Conservation (phyloP, 2,329 filamentous ascomycete genomes). For the Aspergillus cejpii region DNA sequence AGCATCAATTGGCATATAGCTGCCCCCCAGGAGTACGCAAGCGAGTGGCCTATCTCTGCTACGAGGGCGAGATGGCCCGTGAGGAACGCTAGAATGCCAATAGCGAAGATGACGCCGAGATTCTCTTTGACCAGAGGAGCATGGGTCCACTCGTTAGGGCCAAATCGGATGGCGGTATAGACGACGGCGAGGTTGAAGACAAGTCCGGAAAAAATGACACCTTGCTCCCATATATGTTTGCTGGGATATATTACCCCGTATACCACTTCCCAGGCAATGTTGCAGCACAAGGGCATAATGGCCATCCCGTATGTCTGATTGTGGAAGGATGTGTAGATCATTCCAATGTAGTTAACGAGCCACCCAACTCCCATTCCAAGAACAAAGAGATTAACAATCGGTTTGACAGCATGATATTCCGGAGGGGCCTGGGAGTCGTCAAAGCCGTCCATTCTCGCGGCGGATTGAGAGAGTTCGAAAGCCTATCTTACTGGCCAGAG, state of each 20-base stretch:
- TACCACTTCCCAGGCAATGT: conserved; percentile 17
- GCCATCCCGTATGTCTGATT: conserved; percentile 14
- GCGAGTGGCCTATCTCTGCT: conserved; percentile 5
- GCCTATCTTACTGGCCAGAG: too few relatives aligned
- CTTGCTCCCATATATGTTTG: conserved; percentile 5
- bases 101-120: conserved; percentile 6
- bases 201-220: conserved; percentile 5
- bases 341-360: conserved; percentile 12
- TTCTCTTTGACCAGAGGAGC: conserved; percentile 15
- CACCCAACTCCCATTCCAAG: conserved; percentile 12
- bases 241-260: conserved; percentile 15
- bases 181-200: conserved; percentile 12
- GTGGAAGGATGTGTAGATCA: conserved; percentile 13
- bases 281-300: conserved; percentile 14
- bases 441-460: not conserved
- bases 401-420: not conserved
- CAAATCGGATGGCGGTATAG: conserved; percentile 10
- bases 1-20: conserved; percentile 10
- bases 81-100: conserved; percentile 4
- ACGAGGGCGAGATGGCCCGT: conserved; percentile 1
- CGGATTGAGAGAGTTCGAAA: too few relatives aligned
- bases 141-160: conserved; percentile 14
- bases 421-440: not conserved
- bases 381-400: not conserved
- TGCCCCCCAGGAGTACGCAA: conserved; percentile 12